phyloP scores from a whole-genome alignment of 2,329 filamentous ascomycete genomes.

The Madurella fahalii region DNA sequence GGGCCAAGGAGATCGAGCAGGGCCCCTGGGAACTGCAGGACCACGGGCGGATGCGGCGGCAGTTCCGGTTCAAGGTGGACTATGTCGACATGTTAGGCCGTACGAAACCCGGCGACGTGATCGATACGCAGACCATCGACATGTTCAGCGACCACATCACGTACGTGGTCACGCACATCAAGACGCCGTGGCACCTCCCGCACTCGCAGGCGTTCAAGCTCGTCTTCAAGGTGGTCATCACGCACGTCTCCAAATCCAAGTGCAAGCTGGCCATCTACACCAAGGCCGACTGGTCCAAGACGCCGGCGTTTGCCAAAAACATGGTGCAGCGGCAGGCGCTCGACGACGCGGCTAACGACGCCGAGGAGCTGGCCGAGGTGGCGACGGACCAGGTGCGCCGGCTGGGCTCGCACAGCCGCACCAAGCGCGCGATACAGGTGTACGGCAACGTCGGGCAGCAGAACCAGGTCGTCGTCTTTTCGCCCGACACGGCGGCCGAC shows the following conservation, averaged over 20 bases:
- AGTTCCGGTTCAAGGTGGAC: slow-evolving; percentile 76
- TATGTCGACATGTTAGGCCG: slow-evolving; percentile 62
- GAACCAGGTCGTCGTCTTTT: slow-evolving; percentile 59
- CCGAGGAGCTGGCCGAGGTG: slow-evolving; percentile 69
- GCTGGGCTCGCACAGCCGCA: slow-evolving; percentile 68
- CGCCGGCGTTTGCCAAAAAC: slow-evolving; percentile 56
- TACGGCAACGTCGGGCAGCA: slow-evolving; percentile 72
- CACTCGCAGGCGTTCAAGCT: slow-evolving; percentile 74
- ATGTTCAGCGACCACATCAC: slow-evolving; percentile 70
- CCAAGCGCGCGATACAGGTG: slow-evolving; percentile 72
- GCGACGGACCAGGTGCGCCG: slow-evolving; percentile 73
- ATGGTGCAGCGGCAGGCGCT: slow-evolving; percentile 68
- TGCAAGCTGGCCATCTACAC: slow-evolving; percentile 88
- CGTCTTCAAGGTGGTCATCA: slow-evolving; percentile 88
- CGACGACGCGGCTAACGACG: slow-evolving; percentile 68
- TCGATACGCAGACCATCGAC: slow-evolving; percentile 84
- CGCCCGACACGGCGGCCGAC: slow-evolving; percentile 38
- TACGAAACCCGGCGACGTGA: slow-evolving; percentile 58
- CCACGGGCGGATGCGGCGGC: slow-evolving; percentile 65
- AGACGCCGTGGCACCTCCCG: slow-evolving; percentile 78
- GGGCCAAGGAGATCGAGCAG: slow-evolving; percentile 75
- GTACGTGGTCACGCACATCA: slow-evolving; percentile 60
- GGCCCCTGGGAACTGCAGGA: slow-evolving; percentile 76
- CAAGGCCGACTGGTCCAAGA: slow-evolving; percentile 79
- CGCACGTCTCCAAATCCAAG: slow-evolving; percentile 84